phyloP scores from a whole-genome alignment of 352 stramenopile genomes.

The Phytophthora pseudosyringae region DNA sequence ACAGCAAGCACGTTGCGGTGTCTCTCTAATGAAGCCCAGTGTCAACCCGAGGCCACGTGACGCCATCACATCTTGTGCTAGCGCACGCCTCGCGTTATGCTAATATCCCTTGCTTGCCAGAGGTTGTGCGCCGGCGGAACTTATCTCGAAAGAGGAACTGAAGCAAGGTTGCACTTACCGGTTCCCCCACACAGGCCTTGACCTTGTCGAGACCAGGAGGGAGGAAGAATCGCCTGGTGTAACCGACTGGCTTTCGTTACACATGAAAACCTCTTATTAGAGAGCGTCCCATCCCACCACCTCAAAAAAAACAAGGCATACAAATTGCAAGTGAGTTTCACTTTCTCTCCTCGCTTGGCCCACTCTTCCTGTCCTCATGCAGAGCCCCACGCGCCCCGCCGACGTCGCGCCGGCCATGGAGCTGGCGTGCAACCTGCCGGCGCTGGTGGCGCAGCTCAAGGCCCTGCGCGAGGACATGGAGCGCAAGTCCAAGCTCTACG shows the following conservation, averaged over 20 bases:
- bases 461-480: constrained; percentile 72
- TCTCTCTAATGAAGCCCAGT: too few relatives aligned
- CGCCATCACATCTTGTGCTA: not conserved
- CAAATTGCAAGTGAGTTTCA: constrained; percentile 9
- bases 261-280: constrained; percentile 8
- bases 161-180: not conserved
- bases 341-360: not conserved
- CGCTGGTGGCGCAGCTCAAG: constrained; percentile 69
- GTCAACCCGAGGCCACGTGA: too few relatives aligned
- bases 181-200: not conserved
- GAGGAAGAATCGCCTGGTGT: not conserved
- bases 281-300: constrained; percentile 13
- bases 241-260: constrained; percentile 13
- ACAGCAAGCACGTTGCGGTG: too few relatives aligned
- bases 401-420: constrained; percentile 33
- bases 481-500: constrained; percentile 76
- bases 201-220: not conserved
- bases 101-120: not conserved
- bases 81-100: not conserved
- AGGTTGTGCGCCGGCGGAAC: not conserved
- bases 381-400: constrained; percentile 15
- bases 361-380: constrained; percentile 21
- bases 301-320: not conserved
- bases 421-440: constrained; percentile 65
- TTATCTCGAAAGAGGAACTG: constrained; percentile 1